phyloP scores from a whole-genome alignment of 495 filamentous ascomycete genomes.

The Neurospora sp. region DNA sequence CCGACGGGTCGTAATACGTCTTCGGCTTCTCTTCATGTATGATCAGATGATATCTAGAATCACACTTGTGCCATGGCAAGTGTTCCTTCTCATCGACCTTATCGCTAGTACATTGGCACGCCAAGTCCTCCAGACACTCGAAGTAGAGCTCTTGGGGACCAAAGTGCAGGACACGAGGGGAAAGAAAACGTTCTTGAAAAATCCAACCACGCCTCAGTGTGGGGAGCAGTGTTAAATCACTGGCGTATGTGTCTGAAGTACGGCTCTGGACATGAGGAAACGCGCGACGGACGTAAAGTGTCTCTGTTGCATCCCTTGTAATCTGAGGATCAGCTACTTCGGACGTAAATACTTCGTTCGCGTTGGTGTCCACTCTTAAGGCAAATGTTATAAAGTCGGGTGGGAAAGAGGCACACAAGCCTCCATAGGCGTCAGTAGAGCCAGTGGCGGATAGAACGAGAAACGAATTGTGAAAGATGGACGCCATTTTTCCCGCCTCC shows the following conservation, averaged over 20 bases:
- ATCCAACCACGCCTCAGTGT: constrained; percentile 13
- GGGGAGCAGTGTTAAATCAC: not conserved
- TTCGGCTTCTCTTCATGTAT: too few species aligned
- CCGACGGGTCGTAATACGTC: not conserved
- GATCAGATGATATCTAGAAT: too few species aligned
- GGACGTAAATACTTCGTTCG: not conserved
- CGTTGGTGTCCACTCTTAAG: not conserved
- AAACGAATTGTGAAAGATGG: constrained; percentile 2
- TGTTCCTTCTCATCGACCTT: too few species aligned
- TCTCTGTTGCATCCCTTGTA: not conserved
- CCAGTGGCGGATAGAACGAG: constrained; percentile 12
- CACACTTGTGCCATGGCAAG: too few species aligned
- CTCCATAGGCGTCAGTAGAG: not conserved
- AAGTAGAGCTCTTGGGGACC: constrained; percentile 9
- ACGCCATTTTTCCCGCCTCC: constrained; percentile 8
- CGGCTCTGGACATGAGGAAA: not conserved
- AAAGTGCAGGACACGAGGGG: constrained; percentile 13
- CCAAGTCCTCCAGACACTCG: constrained; percentile 2
- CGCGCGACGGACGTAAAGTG: constrained; percentile 3
- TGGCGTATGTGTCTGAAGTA: not conserved
- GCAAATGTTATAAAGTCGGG: not conserved
- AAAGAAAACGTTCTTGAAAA: constrained; percentile 12
- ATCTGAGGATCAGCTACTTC: not conserved
- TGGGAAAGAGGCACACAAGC: not conserved
- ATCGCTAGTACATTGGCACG: constrained; percentile 16